Base-by-base conservation (phyloP, 345 rosid genomes). In the Gossypioides kirkii region DNA sequence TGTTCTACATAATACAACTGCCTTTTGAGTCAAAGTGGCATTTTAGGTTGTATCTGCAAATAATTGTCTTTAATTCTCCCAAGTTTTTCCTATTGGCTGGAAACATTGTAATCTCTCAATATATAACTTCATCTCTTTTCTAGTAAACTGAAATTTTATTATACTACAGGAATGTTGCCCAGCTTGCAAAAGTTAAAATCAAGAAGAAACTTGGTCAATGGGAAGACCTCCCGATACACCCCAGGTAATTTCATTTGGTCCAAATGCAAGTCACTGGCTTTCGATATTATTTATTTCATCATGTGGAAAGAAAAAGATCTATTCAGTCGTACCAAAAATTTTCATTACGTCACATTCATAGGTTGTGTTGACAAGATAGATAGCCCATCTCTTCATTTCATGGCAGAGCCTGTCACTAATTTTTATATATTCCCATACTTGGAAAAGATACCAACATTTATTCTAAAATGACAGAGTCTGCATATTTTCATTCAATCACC, bases 151-250 rank as follows among this genome's bases (percentile, higher is more conserved):
- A 25, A 55, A 77, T 6, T 42, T 16, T 50, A 46, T 12, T 72
- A 32, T 71, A 36, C 61, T 78, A 76, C 82, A 90, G 98, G 86
- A 91, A 91, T 81, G 86, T 94, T 79, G 91, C 97, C 52, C 93
- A 92, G 75, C 89, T 94, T 65, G 88, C 91, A 3, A 87, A 87
- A 81, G 98, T 94, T 77, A 89, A 88, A 84, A 66, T 88, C 83
- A 86, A 89, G 91, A 87, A 86, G 72, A 81, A 61, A 56, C 80
- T 80, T 61, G 90, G 91, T 70, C 70, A 85, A 65, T 92, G 98
- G 97, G 71, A 88, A 42, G 91, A 88, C 60, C 98, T 94, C 8
- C 73, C 68, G 41, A 77, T 94, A 73, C 98, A 91, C 22, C 80
- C n/a, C 78, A 83, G 90, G 97, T 87, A 77, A 78, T 56, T 64